Evolutionary conservation across 1,284 basidiomycete genomes (phyloP).

Genomic region (Hymenochaete sp.): DNA sequence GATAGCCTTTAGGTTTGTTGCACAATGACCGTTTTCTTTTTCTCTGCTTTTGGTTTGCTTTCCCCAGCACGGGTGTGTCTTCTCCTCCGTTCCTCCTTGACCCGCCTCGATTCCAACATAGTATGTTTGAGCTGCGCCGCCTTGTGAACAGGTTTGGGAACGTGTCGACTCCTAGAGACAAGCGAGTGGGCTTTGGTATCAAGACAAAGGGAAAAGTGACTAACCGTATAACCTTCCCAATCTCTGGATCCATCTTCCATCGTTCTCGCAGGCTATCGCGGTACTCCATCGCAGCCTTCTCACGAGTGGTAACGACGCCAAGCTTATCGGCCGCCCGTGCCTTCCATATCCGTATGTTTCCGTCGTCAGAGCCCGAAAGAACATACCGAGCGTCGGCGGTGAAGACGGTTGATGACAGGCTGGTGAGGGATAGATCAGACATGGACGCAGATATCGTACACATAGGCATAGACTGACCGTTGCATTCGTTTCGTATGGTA

Average conservation of each 20-base stretch:
- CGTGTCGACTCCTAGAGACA: constrained; percentile 60
- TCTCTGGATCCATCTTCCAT: constrained; percentile 81
- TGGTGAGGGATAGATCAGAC: constrained; percentile 24
- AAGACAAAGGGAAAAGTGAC: constrained; percentile 23
- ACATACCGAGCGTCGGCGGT: constrained; percentile 91
- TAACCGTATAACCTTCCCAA: constrained; percentile 76
- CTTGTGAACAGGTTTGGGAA: constrained; percentile 87
- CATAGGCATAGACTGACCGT: constrained; percentile 42
- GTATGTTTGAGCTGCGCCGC: constrained; percentile 84
- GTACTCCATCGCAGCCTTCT: constrained; percentile 90
- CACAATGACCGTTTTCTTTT: constrained; percentile 74
- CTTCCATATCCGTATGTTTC: constrained; percentile 97
- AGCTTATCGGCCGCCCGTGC: constrained; percentile 87
- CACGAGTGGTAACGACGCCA: constrained; percentile 85
- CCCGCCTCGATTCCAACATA: constrained; percentile 84
- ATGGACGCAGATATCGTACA: background rate
- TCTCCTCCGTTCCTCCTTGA: constrained; percentile 90
- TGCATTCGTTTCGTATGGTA: constrained; percentile 99
- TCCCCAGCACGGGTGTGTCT: constrained; percentile 81
- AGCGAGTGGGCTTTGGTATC: background rate
- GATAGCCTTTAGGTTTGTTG: constrained; percentile 70
- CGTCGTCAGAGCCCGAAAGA: constrained; percentile 91
- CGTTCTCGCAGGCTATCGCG: constrained; percentile 80
- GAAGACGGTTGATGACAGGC: constrained; percentile 69
- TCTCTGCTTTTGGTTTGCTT: constrained; percentile 86